Evolutionary conservation across 225 moss, liverwort and hornwort species (phyloP).

Genomic region (Sphagnum contortum): DNA sequence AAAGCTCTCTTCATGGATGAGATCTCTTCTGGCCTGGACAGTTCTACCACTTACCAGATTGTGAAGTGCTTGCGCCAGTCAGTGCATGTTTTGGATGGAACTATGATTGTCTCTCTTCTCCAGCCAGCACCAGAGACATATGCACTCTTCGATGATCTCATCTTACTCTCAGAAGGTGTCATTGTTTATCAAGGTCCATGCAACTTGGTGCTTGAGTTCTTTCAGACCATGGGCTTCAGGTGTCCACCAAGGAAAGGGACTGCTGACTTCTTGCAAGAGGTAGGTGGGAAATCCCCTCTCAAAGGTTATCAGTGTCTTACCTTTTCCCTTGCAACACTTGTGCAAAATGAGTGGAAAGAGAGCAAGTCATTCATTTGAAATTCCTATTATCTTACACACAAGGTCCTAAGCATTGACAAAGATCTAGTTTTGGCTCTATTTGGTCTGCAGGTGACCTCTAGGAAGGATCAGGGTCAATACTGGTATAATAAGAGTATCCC

Average conservation of each 20-base stretch:
- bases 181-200: conserved; percentile 74
- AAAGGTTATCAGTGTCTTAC: background rate
- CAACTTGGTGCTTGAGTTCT: conserved; percentile 57
- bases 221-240: conserved; percentile 55
- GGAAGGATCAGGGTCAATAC: conserved; percentile 76
- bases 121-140: conserved; percentile 79
- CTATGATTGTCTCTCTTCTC: conserved; percentile 77
- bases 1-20: conserved; percentile 92
- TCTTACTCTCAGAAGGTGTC: conserved; percentile 64
- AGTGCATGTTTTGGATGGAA: conserved; percentile 71
- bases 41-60: conserved; percentile 73
- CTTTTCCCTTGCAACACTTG: background rate
- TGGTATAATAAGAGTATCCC: conserved; percentile 33
- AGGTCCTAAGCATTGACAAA: background rate
- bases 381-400: background rate
- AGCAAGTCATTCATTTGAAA: no score
- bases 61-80: conserved; percentile 69
- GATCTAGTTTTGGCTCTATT: background rate
- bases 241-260: conserved; percentile 77
- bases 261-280: conserved; percentile 78
- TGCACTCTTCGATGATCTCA: conserved; percentile 76
- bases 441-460: conserved; percentile 50
- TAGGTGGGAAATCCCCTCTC: background rate
- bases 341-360: background rate
- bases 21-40: conserved; percentile 73